A percentile compares a stretch with the other conserved stretches of the same genome.
phyloP scores from a whole-genome alignment of 306 rosid genomes.

The Phaseolus lunatus region DNA sequence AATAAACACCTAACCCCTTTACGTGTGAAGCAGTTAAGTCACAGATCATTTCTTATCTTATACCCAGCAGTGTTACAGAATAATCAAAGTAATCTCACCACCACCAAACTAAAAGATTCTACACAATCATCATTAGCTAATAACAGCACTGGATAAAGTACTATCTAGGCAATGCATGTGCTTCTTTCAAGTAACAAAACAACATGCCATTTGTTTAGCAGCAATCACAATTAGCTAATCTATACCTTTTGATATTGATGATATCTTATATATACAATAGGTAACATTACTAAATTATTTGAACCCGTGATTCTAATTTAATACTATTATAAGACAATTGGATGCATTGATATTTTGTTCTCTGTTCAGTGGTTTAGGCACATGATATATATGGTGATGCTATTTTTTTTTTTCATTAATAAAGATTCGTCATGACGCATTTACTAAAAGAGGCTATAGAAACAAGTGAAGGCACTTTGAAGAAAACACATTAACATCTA shows the following conservation, averaged over 20 bases:
- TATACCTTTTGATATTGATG: neutral
- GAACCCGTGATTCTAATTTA: neutral
- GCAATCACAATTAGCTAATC: slow-evolving; percentile 28
- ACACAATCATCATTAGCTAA: slow-evolving; percentile 33
- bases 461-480: slow-evolving; percentile 1
- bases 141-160: slow-evolving; percentile 4
- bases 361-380: slow-evolving; percentile 16
- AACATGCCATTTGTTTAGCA: slow-evolving; percentile 9
- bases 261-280: neutral
- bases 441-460: neutral
- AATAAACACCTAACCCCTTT: slow-evolving; percentile 6
- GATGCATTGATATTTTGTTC: neutral
- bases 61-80: neutral
- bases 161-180: neutral
- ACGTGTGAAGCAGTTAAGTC: slow-evolving; percentile 26
- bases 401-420: neutral
- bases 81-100: slow-evolving; percentile 25
- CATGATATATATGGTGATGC: neutral
- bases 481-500: neutral
- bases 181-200: neutral
- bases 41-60: neutral
- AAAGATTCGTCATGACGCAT: slow-evolving; percentile 31
- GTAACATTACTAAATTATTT: neutral
- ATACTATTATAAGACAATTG: neutral
- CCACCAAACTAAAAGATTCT: neutral